phyloP scores from a whole-genome alignment of 202 grass and related monocot species.

The Eragrostis tef region DNA sequence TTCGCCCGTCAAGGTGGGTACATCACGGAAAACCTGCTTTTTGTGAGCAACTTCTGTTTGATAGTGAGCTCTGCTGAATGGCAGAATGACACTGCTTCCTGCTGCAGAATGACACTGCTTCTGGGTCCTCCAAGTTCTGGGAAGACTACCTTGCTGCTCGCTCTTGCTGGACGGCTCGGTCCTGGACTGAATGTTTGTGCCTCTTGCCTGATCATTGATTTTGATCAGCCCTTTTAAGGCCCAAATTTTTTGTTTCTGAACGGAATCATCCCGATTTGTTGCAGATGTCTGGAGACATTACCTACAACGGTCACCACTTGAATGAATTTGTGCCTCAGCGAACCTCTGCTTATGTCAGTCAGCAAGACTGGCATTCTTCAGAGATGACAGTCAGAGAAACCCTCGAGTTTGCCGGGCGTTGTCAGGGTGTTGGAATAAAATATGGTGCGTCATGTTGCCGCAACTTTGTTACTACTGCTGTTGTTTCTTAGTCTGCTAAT shows the following conservation, averaged over 20 bases:
- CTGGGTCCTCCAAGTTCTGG: constrained; percentile 97
- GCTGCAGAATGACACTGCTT: constrained; percentile 95
- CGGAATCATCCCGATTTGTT: constrained; percentile 22
- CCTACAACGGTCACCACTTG: constrained; percentile 82
- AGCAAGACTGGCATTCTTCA: constrained; percentile 90
- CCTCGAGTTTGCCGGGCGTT: constrained; percentile 86
- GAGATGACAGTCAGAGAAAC: constrained; percentile 99
- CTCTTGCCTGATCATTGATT: too few species aligned
- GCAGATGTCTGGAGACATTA: constrained; percentile 85
- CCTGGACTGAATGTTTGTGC: constrained; percentile 75
- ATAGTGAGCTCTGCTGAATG: constrained; percentile 10
- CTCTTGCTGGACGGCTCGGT: constrained; percentile 88
- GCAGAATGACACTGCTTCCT: too few species aligned
- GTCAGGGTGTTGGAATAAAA: constrained; percentile 97
- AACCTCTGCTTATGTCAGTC: constrained; percentile 97
- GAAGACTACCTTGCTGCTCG: constrained; percentile 91
- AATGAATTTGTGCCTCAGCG: constrained; percentile 94
- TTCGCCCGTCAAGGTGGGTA: constrained; percentile 81
- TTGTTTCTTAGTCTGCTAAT: constrained; percentile 35
- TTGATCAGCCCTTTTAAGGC: too few species aligned
- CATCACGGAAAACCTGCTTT: not conserved
- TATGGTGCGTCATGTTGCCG: constrained; percentile 71
- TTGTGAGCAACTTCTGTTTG: too few species aligned
- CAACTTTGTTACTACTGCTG: not conserved
- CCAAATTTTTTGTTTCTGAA: constrained; percentile 39